Conservation (phyloP, 2,329 filamentous ascomycete species). For the Raffaelea arxii region DNA sequence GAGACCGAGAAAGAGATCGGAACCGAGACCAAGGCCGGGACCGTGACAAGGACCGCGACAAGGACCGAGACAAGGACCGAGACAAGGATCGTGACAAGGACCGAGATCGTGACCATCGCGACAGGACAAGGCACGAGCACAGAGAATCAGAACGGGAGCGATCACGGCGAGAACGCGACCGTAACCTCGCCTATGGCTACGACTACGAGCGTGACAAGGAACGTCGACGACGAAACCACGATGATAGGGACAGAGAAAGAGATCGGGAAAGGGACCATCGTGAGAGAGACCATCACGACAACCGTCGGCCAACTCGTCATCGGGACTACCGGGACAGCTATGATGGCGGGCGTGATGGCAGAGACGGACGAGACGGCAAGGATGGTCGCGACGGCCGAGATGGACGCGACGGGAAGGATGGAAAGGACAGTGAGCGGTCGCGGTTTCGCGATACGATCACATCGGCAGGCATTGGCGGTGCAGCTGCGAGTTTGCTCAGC, state of each 20-base stretch:
- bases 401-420: constrained; percentile 10
- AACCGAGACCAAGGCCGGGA: constrained; percentile 27
- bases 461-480: constrained; percentile 50
- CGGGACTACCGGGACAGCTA: constrained; percentile 4
- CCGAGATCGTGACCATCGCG: constrained; percentile 20
- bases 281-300: constrained; percentile 12
- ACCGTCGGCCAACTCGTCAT: constrained; percentile 1
- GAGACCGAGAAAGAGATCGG: constrained; percentile 13
- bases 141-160: constrained; percentile 15
- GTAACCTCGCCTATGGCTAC: constrained; percentile 29
- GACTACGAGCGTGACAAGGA: constrained; percentile 16
- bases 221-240: no score
- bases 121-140: no score
- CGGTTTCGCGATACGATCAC: constrained; percentile 39
- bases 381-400: constrained; percentile 28
- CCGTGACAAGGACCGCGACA: constrained; percentile 20
- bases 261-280: constrained; percentile 23
- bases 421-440: constrained; percentile 26
- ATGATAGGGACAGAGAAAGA: constrained; percentile 18
- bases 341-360: constrained; percentile 3
- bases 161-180: constrained; percentile 17
- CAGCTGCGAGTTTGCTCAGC: constrained; percentile 47
- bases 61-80: constrained; percentile 13
- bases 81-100: constrained; percentile 23
- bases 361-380: constrained; percentile 15